Base-by-base conservation (phyloP, 805 yeast species). In the Kluyveromyces lactis region DNA sequence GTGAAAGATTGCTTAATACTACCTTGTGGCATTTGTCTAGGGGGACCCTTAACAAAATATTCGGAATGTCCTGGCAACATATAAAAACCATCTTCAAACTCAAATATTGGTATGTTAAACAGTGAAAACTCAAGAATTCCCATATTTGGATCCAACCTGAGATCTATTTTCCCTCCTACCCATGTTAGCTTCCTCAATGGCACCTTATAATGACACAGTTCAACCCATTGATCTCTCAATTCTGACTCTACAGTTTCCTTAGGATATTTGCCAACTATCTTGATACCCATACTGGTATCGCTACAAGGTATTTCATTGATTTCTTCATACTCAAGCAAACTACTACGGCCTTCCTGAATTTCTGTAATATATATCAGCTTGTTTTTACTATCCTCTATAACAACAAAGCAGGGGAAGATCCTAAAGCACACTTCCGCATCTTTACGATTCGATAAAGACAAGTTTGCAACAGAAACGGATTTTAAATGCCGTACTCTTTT, bases 401-500 rank as follows among this genome's bases (percentile, higher is more conserved):
- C 36, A 13, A 52, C 36, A 32, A 53, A 58, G 23, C 51, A 56
- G 11, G 55, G 48, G 13, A 47, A 31, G 6, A 48, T 31, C 12
- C 27, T 4, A n/a, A 27, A 15, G 29, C 38, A 21, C 30, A 26
- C 26, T 38, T 23, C 29, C 26, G 35, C 33, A n/a, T 21, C 18
- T n/a, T 28, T 23, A 13, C 33, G 39, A 27, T 41, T 26, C 12
- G 29, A 35, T 3, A 51, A 34, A 1, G 47, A 41, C 12, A 50
- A 39, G 29, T 53, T 58, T 17, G 40, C 31, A 4, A 58, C 35
- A 13, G 43, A 42, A 21, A 58, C 44, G 12, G 55, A 50, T 28
- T 47, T 49, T 10, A 58, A 37, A 45, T 56, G 62, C 39, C 63
- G 50, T 29, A 55, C 39, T 33, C 54, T 47, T 19, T 50, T 31